Evolutionary conservation across 306 rosid species (phyloP).

Genomic region (Canavalia gladiata): DNA sequence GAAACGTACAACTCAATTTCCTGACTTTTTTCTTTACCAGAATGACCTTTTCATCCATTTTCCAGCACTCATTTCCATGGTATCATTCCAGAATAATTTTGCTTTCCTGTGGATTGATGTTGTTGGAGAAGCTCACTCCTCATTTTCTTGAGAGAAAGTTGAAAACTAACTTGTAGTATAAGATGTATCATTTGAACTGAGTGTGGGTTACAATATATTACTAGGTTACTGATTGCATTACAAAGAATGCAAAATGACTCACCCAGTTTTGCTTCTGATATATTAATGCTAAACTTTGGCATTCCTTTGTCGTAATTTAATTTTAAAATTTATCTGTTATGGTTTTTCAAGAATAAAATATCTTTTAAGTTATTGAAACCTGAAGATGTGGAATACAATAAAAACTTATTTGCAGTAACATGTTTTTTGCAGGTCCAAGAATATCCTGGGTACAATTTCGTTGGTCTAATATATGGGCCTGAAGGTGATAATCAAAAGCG

Average conservation of each 20-base stretch:
- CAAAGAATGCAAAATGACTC: slow-evolving; percentile 32
- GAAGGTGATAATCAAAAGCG: slow-evolving; percentile 88
- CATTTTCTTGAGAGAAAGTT: slow-evolving; percentile 29
- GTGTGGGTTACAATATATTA: slow-evolving; percentile 12
- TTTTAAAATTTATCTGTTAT: slow-evolving; percentile 38
- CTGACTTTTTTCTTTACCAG: slow-evolving; percentile 2
- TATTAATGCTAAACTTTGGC: slow-evolving; percentile 16
- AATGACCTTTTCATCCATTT: slow-evolving; percentile 35
- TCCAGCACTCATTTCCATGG: not conserved
- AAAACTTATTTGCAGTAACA: slow-evolving; percentile 45
- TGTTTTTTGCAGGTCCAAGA: slow-evolving; percentile 74
- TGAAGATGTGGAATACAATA: slow-evolving; percentile 28
- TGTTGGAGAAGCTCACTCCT: not conserved
- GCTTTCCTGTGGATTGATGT: slow-evolving; percentile 33
- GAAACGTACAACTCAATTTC: slow-evolving; percentile 13
- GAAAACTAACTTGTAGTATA: slow-evolving; percentile 26
- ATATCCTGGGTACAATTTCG: slow-evolving; percentile 81
- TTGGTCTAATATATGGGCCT: slow-evolving; percentile 79
- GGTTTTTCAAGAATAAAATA: slow-evolving; percentile 1
- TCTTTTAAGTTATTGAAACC: slow-evolving; percentile 29
- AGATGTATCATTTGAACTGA: not conserved
- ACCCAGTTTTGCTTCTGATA: slow-evolving; percentile 24
- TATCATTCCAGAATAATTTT: not conserved
- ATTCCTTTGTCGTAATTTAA: slow-evolving; percentile 13
- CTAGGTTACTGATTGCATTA: slow-evolving; percentile 14